A percentile compares a stretch with the other conserved stretches of the same genome.
Evolutionary conservation across 2,329 filamentous ascomycete genomes (phyloP).

Genomic region (Mycosphaerella sp.): DNA sequence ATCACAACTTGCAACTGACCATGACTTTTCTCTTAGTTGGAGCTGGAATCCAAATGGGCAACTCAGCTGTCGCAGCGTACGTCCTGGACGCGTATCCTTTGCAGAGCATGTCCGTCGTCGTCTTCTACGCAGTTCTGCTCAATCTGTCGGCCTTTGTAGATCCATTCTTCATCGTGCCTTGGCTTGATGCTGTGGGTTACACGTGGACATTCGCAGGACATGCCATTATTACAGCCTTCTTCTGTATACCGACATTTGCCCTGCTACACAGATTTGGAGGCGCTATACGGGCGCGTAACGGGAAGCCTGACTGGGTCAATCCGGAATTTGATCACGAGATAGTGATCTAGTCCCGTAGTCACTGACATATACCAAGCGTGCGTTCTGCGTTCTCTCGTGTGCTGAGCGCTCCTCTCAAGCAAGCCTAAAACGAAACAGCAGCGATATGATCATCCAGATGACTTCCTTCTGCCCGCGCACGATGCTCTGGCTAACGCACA

Average conservation of each 20-base stretch:
- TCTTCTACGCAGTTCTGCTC: conserved; percentile 20
- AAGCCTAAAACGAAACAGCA: too few relatives aligned
- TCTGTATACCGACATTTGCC: conserved; percentile 18
- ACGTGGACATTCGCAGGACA: conserved; percentile 20
- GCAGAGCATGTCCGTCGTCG: conserved; percentile 20
- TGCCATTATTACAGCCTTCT: conserved; percentile 17
- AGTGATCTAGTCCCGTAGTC: too few relatives aligned
- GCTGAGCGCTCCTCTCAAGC: too few relatives aligned
- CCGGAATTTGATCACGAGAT: conserved; percentile 17
- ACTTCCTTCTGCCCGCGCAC: too few relatives aligned
- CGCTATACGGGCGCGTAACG: conserved; percentile 9
- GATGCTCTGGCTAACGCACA: too few relatives aligned
- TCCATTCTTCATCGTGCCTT: conserved; percentile 19
- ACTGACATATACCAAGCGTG: too few relatives aligned
- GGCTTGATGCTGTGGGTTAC: conserved; percentile 17
- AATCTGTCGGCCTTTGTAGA: conserved; percentile 19
- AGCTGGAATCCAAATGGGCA: conserved; percentile 20
- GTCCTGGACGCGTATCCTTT: conserved; percentile 18
- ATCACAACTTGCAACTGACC: conserved; percentile 6
- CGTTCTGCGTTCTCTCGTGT: too few relatives aligned
- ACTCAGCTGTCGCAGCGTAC: conserved; percentile 18
- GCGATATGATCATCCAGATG: too few relatives aligned
- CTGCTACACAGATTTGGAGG: conserved; percentile 15
- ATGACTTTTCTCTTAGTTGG: conserved; percentile 6
- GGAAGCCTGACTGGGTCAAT: conserved; percentile 17